phyloP scores from a whole-genome alignment of 192 early-diverging fungal species.

The Martensiomyces pterosporus region DNA sequence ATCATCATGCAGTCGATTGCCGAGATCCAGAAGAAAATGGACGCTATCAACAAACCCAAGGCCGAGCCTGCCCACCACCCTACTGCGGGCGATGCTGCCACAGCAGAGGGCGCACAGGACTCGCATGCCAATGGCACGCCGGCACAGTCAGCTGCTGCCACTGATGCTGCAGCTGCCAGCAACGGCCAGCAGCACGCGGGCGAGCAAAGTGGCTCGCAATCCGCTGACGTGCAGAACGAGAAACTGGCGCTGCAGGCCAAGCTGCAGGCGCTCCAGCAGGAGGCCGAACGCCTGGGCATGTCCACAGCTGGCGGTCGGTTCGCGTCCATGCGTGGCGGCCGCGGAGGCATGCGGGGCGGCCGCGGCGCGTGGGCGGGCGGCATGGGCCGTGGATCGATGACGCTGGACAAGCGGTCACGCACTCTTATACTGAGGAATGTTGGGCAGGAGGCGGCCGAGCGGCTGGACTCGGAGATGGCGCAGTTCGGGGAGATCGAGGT shows the following conservation, averaged over 20 bases:
- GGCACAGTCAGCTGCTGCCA: not conserved
- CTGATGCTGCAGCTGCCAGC: not conserved
- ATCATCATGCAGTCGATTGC: constrained; percentile 51
- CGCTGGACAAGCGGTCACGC: constrained; percentile 40
- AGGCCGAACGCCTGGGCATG: constrained; percentile 27
- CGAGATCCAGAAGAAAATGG: constrained; percentile 39
- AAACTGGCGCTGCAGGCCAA: constrained; percentile 33
- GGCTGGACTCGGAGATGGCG: constrained; percentile 30
- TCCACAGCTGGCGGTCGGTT: not conserved
- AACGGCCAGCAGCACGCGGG: constrained; percentile 1
- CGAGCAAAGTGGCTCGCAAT: no score
- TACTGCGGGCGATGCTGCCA: no score
- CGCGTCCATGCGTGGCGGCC: constrained; percentile 2
- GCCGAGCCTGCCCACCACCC: no score
- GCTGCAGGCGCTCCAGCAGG: constrained; percentile 23
- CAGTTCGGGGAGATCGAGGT: constrained; percentile 41
- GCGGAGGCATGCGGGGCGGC: constrained; percentile 7
- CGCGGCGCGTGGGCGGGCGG: not conserved
- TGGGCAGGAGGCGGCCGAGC: constrained; percentile 20
- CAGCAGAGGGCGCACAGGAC: not conserved
- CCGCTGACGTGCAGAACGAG: constrained; percentile 7
- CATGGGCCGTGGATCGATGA: constrained; percentile 23
- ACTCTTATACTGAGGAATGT: constrained; percentile 34
- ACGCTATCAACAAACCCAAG: constrained; percentile 27
- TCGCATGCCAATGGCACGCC: no score